phyloP scores from a whole-genome alignment of 179 eudicot genomes.

The Beta macrorhiza region DNA sequence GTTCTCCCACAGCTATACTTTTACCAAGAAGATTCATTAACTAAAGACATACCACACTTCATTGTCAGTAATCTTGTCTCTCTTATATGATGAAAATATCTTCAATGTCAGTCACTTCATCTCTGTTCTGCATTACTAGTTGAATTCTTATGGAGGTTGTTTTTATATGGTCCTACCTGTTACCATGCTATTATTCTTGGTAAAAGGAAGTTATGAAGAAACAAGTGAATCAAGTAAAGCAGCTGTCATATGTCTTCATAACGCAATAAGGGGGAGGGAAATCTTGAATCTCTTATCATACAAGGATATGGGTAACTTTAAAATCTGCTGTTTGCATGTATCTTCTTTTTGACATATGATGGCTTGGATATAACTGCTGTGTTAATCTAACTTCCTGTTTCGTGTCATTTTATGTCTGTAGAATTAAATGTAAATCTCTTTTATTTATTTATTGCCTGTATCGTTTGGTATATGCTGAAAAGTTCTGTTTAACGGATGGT shows the following conservation, averaged over 20 bases:
- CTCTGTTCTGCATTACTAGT: neutral
- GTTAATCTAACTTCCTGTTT: neutral
- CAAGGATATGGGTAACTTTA: neutral
- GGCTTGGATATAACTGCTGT: neutral
- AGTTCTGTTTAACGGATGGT: neutral
- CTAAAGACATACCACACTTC: no score
- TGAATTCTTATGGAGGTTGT: neutral
- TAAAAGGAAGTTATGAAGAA: neutral
- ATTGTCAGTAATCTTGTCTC: no score
- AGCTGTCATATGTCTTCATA: neutral
- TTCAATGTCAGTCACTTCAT: neutral
- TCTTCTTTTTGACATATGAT: neutral
- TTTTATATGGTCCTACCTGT: neutral
- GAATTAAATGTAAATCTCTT: neutral
- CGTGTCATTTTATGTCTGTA: slow-evolving; percentile 8
- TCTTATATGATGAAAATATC: neutral
- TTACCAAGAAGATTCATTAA: no score
- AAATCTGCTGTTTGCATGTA: neutral
- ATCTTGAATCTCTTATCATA: neutral
- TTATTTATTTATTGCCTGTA: neutral
- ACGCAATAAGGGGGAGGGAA: neutral
- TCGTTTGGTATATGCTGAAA: neutral
- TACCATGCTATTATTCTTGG: neutral
- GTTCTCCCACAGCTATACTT: no score
- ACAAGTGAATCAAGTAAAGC: neutral